phyloP scores from a whole-genome alignment of 352 stramenopile genomes.

The Phytophthora ramorum region DNA sequence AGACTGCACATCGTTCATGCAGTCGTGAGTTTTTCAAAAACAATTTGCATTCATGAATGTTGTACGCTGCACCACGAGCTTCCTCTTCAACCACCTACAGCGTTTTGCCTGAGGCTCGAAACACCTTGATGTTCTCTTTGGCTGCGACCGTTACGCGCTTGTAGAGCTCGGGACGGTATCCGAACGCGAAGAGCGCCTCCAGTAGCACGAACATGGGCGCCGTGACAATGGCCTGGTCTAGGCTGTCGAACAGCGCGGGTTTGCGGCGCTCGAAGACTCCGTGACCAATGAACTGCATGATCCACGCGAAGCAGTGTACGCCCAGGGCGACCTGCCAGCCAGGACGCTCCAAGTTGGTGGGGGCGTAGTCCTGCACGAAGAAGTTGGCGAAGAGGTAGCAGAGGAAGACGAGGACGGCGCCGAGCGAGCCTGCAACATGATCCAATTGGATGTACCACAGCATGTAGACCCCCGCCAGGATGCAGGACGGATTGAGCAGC shows the following conservation, averaged over 20 bases:
- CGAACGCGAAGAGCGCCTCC: slow-evolving; percentile 78
- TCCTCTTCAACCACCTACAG: slow-evolving; percentile 22
- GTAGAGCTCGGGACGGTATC: slow-evolving; percentile 78
- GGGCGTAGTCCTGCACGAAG: slow-evolving; percentile 43
- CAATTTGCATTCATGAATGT: not conserved
- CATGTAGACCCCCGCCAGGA: slow-evolving; percentile 72
- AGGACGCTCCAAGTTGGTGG: slow-evolving; percentile 42
- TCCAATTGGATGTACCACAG: slow-evolving; percentile 83
- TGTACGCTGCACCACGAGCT: not conserved
- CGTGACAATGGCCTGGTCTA: slow-evolving; percentile 83
- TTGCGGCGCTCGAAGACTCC: slow-evolving; percentile 87
- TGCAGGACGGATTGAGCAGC: slow-evolving; percentile 64
- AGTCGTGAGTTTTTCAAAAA: not conserved
- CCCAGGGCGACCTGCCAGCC: slow-evolving; percentile 63
- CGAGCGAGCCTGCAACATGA: slow-evolving; percentile 57
- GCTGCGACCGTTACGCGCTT: slow-evolving; percentile 60
- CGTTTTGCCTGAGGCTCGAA: slow-evolving; percentile 48
- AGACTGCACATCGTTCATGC: too few relatives aligned
- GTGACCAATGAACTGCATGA: slow-evolving; percentile 88
- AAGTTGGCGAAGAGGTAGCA: slow-evolving; percentile 69
- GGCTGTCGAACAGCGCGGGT: slow-evolving; percentile 83
- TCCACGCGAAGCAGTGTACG: slow-evolving; percentile 73
- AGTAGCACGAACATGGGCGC: slow-evolving; percentile 90
- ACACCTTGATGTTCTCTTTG: slow-evolving; percentile 63
- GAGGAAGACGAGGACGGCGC: slow-evolving; percentile 57